Evolutionary conservation across 257 asterid species (phyloP).

Genomic region (Catharanthus roseus): DNA sequence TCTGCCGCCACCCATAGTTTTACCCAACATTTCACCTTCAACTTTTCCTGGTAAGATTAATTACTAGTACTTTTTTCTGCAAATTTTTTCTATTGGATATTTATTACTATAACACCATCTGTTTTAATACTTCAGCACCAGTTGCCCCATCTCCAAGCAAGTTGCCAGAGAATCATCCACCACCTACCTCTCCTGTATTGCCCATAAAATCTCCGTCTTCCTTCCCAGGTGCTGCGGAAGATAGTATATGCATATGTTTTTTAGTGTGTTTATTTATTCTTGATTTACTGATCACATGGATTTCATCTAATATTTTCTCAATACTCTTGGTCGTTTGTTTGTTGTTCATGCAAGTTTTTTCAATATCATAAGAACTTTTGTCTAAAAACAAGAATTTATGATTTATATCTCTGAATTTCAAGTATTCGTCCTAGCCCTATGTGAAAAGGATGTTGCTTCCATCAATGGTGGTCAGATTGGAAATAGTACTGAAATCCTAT

Average conservation of each 20-base stretch:
- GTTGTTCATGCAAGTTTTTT: background rate
- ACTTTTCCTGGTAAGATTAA: conserved; percentile 22
- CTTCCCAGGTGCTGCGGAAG: conserved; percentile 57
- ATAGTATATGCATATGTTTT: background rate
- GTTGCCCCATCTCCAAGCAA: conserved; percentile 36
- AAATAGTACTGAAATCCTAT: background rate
- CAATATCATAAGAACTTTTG: background rate
- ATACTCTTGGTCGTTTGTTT: background rate
- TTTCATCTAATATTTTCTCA: background rate
- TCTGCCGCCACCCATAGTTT: conserved; percentile 14
- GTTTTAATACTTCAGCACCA: conserved; percentile 20
- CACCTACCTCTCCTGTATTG: conserved; percentile 29
- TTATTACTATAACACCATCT: background rate
- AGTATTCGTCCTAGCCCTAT: background rate
- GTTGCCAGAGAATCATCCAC: conserved; percentile 29
- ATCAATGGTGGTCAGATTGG: background rate
- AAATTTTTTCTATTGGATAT: background rate
- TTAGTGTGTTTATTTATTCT: conserved; percentile 5
- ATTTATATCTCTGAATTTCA: background rate
- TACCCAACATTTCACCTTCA: conserved; percentile 23
- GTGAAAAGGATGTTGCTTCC: background rate
- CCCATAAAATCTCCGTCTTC: conserved; percentile 42
- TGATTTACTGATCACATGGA: background rate
- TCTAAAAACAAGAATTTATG: background rate
- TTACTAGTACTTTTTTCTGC: background rate